Conservation (phyloP, 139 green algal genomes). For the Closterium sp. region DNA sequence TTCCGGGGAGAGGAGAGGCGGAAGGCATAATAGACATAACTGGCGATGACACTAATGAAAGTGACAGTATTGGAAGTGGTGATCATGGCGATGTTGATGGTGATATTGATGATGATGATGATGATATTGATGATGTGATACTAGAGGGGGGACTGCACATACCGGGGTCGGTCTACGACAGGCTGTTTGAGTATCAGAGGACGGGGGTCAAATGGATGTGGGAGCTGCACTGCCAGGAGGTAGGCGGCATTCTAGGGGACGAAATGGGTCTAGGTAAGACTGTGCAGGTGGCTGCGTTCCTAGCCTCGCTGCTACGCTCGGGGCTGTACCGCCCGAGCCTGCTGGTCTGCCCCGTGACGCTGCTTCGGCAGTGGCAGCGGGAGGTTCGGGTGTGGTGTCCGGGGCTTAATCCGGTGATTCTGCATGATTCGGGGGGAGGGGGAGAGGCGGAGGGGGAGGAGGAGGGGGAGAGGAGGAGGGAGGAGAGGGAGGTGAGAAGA, state of each 20-base stretch:
- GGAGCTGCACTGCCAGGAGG: constrained; percentile 90
- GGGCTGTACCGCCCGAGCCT: constrained; percentile 76
- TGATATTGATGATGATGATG: background rate
- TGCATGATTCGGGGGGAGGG: constrained; percentile 65
- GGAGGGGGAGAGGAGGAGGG: background rate
- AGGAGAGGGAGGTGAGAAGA: background rate
- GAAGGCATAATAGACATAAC: background rate
- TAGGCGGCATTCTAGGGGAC: constrained; percentile 89
- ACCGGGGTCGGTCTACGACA: constrained; percentile 57
- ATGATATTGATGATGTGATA: constrained; percentile 35
- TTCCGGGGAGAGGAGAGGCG: too few species aligned
- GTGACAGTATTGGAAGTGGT: background rate
- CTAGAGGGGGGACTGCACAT: constrained; percentile 47
- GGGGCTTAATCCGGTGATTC: constrained; percentile 69
- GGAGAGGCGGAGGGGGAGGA: constrained; percentile 27
- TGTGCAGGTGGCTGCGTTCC: constrained; percentile 56
- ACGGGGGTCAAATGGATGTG: constrained; percentile 96
- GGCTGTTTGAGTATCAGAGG: constrained; percentile 90
- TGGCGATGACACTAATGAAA: background rate
- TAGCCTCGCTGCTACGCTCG: constrained; percentile 35
- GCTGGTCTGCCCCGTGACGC: constrained; percentile 87
- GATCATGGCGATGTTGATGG: constrained; percentile 13
- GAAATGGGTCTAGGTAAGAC: constrained; percentile 94
- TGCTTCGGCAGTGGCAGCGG: constrained; percentile 91
- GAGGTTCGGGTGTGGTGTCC: constrained; percentile 82